Evolutionary conservation across 2,329 filamentous ascomycete genomes (phyloP).

Genomic region (Fusarium sp.): DNA sequence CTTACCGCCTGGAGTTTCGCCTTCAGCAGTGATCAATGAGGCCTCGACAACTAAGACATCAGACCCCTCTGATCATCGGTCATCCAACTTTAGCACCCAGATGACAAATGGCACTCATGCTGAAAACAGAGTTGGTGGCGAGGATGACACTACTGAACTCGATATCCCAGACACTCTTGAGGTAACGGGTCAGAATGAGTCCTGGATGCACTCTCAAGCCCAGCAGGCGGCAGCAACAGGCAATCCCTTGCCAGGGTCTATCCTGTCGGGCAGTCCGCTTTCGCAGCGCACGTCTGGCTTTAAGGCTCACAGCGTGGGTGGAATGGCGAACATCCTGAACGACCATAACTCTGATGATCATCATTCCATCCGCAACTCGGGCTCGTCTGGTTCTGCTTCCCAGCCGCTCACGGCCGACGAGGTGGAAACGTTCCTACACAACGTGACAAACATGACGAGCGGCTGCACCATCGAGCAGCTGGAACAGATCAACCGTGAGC

Average conservation of each 20-base stretch:
- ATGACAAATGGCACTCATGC: constrained; percentile 74
- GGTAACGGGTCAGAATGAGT: constrained; percentile 60
- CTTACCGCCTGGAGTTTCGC: constrained; percentile 68
- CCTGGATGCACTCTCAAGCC: constrained; percentile 70
- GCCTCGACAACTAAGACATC: constrained; percentile 95
- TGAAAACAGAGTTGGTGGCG: constrained; percentile 55
- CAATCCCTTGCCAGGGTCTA: constrained; percentile 43
- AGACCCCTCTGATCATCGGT: constrained; percentile 73
- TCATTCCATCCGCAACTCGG: constrained; percentile 46
- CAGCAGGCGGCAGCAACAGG: constrained; percentile 63
- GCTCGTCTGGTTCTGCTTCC: constrained; percentile 57
- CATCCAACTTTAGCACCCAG: constrained; percentile 76
- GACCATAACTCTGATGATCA: constrained; percentile 53
- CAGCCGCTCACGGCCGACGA: constrained; percentile 62
- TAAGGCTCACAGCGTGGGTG: constrained; percentile 46
- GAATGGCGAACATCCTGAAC: constrained; percentile 55
- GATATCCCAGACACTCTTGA: constrained; percentile 68
- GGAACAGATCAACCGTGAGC: constrained; percentile 88
- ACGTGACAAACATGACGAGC: constrained; percentile 75
- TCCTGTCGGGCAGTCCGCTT: constrained; percentile 50
- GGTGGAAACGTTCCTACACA: constrained; percentile 69
- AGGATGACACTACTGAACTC: constrained; percentile 49
- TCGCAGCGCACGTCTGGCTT: constrained; percentile 50
- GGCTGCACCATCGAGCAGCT: constrained; percentile 92
- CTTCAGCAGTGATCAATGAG: constrained; percentile 77